phyloP scores from a whole-genome alignment of 768 basidiomycete species.

The Psilocybe cyanescens region DNA sequence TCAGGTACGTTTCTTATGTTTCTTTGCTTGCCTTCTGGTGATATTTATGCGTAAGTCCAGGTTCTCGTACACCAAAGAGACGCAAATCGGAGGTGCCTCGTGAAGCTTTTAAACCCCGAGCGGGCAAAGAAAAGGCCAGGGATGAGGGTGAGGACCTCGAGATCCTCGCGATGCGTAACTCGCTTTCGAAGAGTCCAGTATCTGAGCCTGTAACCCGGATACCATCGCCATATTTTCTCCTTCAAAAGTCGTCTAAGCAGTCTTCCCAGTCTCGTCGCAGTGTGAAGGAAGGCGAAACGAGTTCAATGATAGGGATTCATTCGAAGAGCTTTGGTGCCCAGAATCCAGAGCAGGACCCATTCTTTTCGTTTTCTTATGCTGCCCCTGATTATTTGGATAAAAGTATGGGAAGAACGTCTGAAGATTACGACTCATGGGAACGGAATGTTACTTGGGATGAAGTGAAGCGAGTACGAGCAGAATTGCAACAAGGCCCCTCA shows the following conservation, averaged over 20 bases:
- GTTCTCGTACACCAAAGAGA: slow-evolving; percentile 16
- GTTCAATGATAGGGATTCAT: too few relatives aligned
- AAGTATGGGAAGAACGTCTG: not conserved
- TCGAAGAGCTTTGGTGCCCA: not conserved
- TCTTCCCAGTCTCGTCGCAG: not conserved
- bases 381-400: not conserved
- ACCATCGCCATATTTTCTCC: slow-evolving; percentile 6
- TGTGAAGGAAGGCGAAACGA: too few relatives aligned
- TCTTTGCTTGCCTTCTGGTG: too few relatives aligned
- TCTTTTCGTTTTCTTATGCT: not conserved
- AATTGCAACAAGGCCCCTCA: slow-evolving; percentile 9
- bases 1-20: slow-evolving; percentile 7
- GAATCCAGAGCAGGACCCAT: not conserved
- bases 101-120: not conserved
- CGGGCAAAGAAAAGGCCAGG: slow-evolving; percentile 10
- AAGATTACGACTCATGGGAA: slow-evolving; percentile 34
- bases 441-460: slow-evolving; percentile 25
- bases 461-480: slow-evolving; percentile 18
- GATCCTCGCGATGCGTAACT: not conserved
- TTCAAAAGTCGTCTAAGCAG: slow-evolving; percentile 11
- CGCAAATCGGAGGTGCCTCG: not conserved
- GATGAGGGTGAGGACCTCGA: not conserved
- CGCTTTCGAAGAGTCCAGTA: not conserved
- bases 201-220: slow-evolving; percentile 21
- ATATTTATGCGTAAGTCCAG: not conserved